Conservation (phyloP, 108 stramenopile genomes). For the Licmophora abbreviata region DNA sequence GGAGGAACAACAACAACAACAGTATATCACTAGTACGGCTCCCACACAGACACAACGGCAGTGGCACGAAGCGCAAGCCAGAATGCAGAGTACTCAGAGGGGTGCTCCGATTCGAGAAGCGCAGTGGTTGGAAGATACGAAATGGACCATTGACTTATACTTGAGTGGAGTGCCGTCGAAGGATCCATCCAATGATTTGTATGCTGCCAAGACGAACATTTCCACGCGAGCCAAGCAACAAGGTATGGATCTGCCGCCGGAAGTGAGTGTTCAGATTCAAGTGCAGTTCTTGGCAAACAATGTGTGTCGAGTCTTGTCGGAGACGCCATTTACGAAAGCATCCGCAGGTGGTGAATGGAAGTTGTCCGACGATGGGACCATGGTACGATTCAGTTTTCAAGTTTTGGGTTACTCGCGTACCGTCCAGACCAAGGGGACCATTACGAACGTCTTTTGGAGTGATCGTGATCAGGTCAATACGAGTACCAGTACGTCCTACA, state of each 20-base stretch:
- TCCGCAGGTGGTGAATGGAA: conserved; percentile 56
- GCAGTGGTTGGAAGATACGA: conserved; percentile 18
- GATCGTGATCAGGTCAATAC: conserved; percentile 37
- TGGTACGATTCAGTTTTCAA: conserved; percentile 55
- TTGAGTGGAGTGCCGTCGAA: conserved; percentile 61
- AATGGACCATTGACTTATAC: conserved; percentile 40
- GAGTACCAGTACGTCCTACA: conserved; percentile 57
- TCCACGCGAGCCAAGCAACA: conserved; percentile 43
- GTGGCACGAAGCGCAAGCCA: conserved; percentile 51
- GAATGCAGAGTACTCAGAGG: conserved; percentile 36
- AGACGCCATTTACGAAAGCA: conserved; percentile 35
- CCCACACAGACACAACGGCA: not conserved
- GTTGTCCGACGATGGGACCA: conserved; percentile 50
- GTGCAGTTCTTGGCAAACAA: conserved; percentile 44
- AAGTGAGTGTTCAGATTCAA: conserved; percentile 36
- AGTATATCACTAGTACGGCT: conserved; percentile 7
- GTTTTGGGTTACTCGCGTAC: conserved; percentile 63
- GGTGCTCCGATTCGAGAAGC: conserved; percentile 22
- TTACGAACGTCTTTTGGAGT: conserved; percentile 69
- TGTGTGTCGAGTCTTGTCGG: conserved; percentile 15
- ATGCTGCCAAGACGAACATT: conserved; percentile 58
- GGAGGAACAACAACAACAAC: too few species aligned
- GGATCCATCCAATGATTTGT: conserved; percentile 73
- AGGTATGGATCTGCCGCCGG: conserved; percentile 50
- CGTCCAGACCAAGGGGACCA: conserved; percentile 75